Conservation (phyloP, 805 yeast genomes). For the Monosporozyma solicola region DNA sequence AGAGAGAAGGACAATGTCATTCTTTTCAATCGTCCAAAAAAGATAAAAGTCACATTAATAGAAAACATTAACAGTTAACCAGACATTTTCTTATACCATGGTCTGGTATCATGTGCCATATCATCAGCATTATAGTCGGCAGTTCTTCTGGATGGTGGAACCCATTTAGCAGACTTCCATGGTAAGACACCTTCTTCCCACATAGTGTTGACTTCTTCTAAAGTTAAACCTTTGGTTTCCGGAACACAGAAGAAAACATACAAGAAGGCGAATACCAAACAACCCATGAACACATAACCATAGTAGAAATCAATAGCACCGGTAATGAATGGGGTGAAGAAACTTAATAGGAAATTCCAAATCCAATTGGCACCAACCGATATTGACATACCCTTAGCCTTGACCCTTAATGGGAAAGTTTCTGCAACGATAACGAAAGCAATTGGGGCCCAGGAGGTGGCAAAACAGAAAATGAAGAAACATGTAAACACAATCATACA, state of each 20-base stretch:
- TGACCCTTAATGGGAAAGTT: conserved; percentile 63
- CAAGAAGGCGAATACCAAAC: conserved; percentile 44
- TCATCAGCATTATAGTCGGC: conserved; percentile 20
- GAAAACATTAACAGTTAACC: neutral
- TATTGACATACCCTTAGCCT: conserved; percentile 48
- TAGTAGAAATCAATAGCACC: conserved; percentile 54
- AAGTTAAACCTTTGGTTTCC: conserved; percentile 70
- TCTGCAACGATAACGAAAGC: conserved; percentile 59
- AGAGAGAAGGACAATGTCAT: neutral
- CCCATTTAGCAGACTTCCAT: conserved; percentile 41
- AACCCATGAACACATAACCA: conserved; percentile 54
- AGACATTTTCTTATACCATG: conserved; percentile 11
- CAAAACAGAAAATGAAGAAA: conserved; percentile 62
- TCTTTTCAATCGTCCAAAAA: neutral
- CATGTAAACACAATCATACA: conserved; percentile 66
- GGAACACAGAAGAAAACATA: conserved; percentile 63
- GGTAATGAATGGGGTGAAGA: conserved; percentile 66
- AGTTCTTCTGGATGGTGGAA: conserved; percentile 35
- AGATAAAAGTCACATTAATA: neutral
- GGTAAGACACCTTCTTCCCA: conserved; percentile 34
- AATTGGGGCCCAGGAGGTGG: conserved; percentile 70
- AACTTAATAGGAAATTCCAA: conserved; percentile 60
- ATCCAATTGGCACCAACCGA: conserved; percentile 56
- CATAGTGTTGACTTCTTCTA: conserved; percentile 72
- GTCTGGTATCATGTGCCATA: conserved; percentile 19